Evolutionary conservation across 2,329 filamentous ascomycete species (phyloP).

Genomic region (Periconia sp.): DNA sequence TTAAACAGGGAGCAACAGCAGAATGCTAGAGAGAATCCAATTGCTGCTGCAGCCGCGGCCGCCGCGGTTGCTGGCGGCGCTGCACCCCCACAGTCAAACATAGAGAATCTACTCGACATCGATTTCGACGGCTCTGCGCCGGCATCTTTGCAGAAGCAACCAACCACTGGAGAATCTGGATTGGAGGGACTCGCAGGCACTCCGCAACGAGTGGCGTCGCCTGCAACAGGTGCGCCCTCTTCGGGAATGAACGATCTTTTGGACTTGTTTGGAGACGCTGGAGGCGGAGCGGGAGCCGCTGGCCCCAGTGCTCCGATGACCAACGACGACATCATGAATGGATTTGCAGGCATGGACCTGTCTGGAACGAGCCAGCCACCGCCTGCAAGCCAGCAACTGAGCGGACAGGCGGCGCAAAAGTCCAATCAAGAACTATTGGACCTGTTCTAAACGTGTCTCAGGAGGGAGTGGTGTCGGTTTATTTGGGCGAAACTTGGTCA

Average conservation of each 20-base stretch:
- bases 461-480: conserved; percentile 2
- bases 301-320: conserved; percentile 44
- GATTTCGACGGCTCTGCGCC: conserved; percentile 94
- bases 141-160: conserved; percentile 77
- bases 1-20: conserved; percentile 77
- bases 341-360: conserved; percentile 82
- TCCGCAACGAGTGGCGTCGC: conserved; percentile 72
- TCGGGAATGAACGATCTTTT: conserved; percentile 81
- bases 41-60: conserved; percentile 81
- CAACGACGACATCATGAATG: conserved; percentile 71
- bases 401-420: conserved; percentile 58
- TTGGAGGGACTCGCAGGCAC: conserved; percentile 66
- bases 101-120: conserved; percentile 94
- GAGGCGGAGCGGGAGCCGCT: conserved; percentile 36
- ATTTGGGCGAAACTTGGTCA: conserved; percentile 17
- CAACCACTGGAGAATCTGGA: conserved; percentile 56
- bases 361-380: conserved; percentile 69
- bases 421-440: conserved; percentile 63
- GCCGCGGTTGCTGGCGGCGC: conserved; percentile 65
- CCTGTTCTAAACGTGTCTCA: conserved; percentile 52
- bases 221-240: conserved; percentile 50
- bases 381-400: conserved; percentile 66
- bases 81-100: conserved; percentile 70
- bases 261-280: conserved; percentile 63
- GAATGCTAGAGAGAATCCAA: conserved; percentile 90